A percentile compares a stretch with the other conserved stretches of the same genome.
These are phyloP conservation scores for Chaetoceros muelleri DNA, from an alignment of 108 stramenopile species.

Conservation along the genomic window DNA sequence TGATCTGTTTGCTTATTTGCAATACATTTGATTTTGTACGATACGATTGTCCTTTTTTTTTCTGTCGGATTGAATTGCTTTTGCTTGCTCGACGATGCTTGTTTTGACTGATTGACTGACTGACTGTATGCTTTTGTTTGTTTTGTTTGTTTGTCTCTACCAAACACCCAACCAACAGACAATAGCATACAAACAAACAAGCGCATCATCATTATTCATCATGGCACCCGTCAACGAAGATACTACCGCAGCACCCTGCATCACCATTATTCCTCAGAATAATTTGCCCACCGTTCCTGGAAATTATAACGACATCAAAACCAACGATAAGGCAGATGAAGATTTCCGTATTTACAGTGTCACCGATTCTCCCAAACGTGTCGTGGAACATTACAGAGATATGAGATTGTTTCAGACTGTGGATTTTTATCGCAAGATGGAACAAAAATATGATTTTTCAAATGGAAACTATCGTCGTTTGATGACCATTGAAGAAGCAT, in stretches of 20 bases:
- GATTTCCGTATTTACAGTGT: conserved; percentile 47
- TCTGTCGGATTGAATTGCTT: no score
- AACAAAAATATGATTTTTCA: conserved; percentile 34
- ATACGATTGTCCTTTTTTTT: no score
- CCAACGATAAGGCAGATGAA: conserved; percentile 39
- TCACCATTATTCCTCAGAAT: not conserved
- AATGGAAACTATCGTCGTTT: conserved; percentile 30
- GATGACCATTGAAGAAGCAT: conserved; percentile 73
- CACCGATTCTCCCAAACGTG: conserved; percentile 24
- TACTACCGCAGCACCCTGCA: not conserved
- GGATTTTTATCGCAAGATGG: conserved; percentile 50
- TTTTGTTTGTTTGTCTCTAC: no score
- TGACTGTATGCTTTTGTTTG: no score
- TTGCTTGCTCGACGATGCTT: no score
- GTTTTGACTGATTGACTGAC: no score
- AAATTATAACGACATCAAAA: conserved; percentile 31
- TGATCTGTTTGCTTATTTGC: no score
- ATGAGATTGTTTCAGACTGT: conserved; percentile 55
- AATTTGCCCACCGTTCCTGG: conserved; percentile 10
- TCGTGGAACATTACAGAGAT: conserved; percentile 44
- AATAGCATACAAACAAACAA: no score
- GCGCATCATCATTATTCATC: no score
- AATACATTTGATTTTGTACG: no score
- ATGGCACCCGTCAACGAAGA: no score
- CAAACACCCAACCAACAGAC: no score